These are phyloP conservation scores for Eucalyptus paniculata DNA, from an alignment of 345 rosid genomes.

Conservation along the genomic window DNA sequence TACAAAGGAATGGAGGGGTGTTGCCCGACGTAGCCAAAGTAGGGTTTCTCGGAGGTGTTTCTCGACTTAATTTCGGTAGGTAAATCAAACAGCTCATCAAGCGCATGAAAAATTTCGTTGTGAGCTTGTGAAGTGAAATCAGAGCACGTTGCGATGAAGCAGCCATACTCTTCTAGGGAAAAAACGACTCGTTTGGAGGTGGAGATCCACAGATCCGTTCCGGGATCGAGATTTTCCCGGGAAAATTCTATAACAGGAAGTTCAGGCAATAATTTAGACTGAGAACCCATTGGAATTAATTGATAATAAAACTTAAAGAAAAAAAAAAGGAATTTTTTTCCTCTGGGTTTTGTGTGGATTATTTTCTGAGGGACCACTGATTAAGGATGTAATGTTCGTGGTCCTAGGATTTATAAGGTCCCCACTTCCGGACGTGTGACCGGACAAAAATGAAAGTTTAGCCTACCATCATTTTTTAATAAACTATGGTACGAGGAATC, in stretches of 20 bases:
- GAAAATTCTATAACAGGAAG: conserved; percentile 19
- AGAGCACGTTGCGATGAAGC: conserved; percentile 26
- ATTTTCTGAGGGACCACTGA: background rate
- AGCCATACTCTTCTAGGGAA: conserved; percentile 47
- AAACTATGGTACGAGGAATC: background rate
- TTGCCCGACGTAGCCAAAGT: conserved; percentile 28
- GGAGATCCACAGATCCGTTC: conserved; percentile 23
- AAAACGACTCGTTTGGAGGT: conserved; percentile 16
- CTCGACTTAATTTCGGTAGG: conserved; percentile 24
- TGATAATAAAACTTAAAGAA: background rate
- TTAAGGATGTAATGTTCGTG: background rate
- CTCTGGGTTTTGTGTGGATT: background rate
- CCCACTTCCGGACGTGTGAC: background rate
- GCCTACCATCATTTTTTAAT: background rate
- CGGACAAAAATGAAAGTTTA: background rate
- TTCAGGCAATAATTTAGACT: background rate
- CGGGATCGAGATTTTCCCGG: conserved; percentile 16
- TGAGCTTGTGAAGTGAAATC: conserved; percentile 12
- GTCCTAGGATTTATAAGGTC: background rate
- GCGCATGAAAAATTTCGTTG: background rate
- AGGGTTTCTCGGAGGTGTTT: conserved; percentile 25
- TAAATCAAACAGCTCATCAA: conserved; percentile 28
- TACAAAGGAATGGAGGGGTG: conserved; percentile 18
- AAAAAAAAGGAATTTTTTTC: background rate
- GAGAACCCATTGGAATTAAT: background rate